Base-by-base conservation (phyloP, 345 rosid species). In the Lepidium africanum region DNA sequence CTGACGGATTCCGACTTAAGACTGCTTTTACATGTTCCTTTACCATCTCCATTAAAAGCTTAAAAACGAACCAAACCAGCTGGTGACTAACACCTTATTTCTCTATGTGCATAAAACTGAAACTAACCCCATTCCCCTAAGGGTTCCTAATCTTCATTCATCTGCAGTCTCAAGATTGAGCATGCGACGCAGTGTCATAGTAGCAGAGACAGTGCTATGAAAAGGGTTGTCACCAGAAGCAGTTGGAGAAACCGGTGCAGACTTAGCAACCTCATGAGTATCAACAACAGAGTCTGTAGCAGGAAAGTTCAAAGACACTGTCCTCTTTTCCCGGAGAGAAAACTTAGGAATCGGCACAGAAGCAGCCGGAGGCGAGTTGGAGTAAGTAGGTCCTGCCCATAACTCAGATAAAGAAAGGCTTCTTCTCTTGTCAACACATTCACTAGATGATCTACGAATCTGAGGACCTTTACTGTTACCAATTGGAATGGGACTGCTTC, bases 331-430 rank as follows among this genome's bases (percentile, higher is more conserved):
- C 54, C 59, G 61, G 59, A 89, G 77, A 8, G 94, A 89, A 70
- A 94, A 94, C 80, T 84, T 94, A 11, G 97, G 99, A 32, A 94
- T 87, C 0, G 97, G 99, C 70, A 91, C 61, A 48, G 99, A 94
- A 70, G 97, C 86, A 13, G 99, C 90, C 0, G 97, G 93, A 3
- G 99, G 99, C 0, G 97, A 94, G 83, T 87, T 91, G 9, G 99
- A 94, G 74, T 94, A 91, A 10, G 99, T 89, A 32, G 99, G 99
- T 12, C 99, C 99, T 3, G 97, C 99, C 99, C 99, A 94, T 12
- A 81, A 80, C 78, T 94, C 97, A 55, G 93, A 84, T 69, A 66
- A 87, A 3, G 79, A 76, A 39, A 84, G 41, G 48, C 69, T 69
- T n/a, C 77, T 78, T 59, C 65, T 76, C 46, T 79, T 80, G 43